Evolutionary conservation across 1,284 basidiomycete genomes (phyloP).

Genomic region (Psilocybe mexicana): DNA sequence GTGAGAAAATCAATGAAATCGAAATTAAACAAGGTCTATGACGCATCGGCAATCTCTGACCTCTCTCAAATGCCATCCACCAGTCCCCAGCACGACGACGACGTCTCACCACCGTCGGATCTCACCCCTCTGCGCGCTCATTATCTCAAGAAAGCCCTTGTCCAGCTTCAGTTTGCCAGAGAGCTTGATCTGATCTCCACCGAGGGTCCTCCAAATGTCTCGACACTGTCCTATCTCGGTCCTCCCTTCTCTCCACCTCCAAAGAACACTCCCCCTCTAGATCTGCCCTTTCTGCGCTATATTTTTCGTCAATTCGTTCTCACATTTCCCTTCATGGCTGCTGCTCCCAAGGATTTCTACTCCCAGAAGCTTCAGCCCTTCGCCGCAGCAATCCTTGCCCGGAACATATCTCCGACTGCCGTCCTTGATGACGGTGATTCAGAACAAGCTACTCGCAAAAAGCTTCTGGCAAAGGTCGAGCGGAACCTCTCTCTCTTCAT

Average conservation of each 20-base stretch:
- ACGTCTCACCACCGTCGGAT: conserved; percentile 18
- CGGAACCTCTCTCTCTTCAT: conserved; percentile 83
- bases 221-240: conserved; percentile 84
- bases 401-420: conserved; percentile 72
- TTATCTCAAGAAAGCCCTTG: conserved; percentile 94
- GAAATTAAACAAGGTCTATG: background rate
- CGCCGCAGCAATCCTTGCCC: conserved; percentile 75
- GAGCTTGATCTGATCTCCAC: conserved; percentile 77
- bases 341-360: conserved; percentile 88
- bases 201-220: conserved; percentile 52
- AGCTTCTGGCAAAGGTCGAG: conserved; percentile 74
- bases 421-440: conserved; percentile 60
- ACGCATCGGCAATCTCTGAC: background rate
- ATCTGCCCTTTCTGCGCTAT: conserved; percentile 86
- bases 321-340: conserved; percentile 89
- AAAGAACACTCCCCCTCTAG: conserved; percentile 56
- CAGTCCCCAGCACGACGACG: conserved; percentile 1
- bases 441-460: conserved; percentile 58
- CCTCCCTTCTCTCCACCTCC: conserved; percentile 80
- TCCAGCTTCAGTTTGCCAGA: conserved; percentile 78
- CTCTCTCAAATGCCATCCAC: conserved; percentile 7
- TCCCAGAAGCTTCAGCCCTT: conserved; percentile 93
- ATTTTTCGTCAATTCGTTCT: conserved; percentile 90
- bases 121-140: conserved; percentile 88
- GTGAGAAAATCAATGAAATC: background rate